Base-by-base conservation (phyloP, 192 early-diverging fungal genomes). In the Kickxella alabastrina region DNA sequence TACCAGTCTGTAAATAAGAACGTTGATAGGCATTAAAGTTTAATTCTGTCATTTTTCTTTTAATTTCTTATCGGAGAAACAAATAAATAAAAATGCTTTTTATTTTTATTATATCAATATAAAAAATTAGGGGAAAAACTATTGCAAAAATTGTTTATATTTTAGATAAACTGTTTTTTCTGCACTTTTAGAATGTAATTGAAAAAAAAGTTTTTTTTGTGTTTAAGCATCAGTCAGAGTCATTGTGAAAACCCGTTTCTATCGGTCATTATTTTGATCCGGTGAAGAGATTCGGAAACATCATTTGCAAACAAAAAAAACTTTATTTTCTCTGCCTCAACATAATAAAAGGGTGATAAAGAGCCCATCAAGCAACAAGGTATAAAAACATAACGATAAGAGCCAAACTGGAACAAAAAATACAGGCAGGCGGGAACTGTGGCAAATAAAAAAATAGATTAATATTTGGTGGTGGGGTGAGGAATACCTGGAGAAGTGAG, bases 281-380 rank as follows among this genome's bases (percentile, higher is more conserved):
- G 71, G 59, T 75, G 71, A 75, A 75, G 71, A 75, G 65, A 75
- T 75, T 75, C 71, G 51, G 47, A 49, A 66, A 55, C 71, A 75
- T 75, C 71, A 75, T 67, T 47, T 62, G 64, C 52, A 58, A 10
- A 10, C 15, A 44, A 25, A 6, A 43, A 32, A 32, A 6, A 32
- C 31, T 12, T 12, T 32, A 32, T 6, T 32, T n/a, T 32, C 31
- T 32, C 31, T 32, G 31, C 6, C 31, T n/a, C 19, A 46, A 50
- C 29, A 43, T 52, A 59, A 58, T 62, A 70, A 70, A 70, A 63
- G 32, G 45, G 8, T n/a, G n/a, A 38, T 12, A 10, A 45, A 25
- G 14, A 13, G 24, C 5, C 22, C 2, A 36, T 17, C 29, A 31
- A 44, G 24, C 5, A 36, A 15, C 6, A 18, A 0, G 3, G 2